These are phyloP conservation scores for Plenodomus tracheiphilus DNA, from an alignment of 2,329 filamentous ascomycete genomes.

Conservation along the genomic window DNA sequence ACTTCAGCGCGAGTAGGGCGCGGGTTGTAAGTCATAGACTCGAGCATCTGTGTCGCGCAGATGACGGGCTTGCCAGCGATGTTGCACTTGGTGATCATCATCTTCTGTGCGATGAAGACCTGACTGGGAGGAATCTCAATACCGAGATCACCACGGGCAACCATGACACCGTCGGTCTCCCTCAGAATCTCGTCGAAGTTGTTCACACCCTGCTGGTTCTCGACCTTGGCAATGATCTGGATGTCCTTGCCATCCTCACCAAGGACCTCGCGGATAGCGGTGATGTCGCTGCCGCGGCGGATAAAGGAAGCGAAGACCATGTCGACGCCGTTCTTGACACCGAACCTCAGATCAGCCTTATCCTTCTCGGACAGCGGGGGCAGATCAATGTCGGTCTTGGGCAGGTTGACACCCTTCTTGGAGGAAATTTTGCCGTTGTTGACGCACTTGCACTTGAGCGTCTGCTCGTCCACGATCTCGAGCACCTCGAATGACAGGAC, in stretches of 20 bases:
- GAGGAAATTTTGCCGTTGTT: slow-evolving; percentile 99
- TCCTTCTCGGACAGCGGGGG: slow-evolving; percentile 98
- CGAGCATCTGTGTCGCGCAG: slow-evolving; percentile 98
- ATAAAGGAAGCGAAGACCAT: slow-evolving; percentile 99
- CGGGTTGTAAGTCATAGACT: slow-evolving; percentile 99
- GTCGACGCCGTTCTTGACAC: slow-evolving; percentile 97
- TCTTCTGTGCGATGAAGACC: slow-evolving; percentile 99
- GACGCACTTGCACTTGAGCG: slow-evolving; percentile 79
- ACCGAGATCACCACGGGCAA: slow-evolving; percentile 95
- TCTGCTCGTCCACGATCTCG: slow-evolving; percentile 85
- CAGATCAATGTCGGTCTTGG: slow-evolving; percentile 97
- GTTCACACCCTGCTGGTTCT: slow-evolving; percentile 99
- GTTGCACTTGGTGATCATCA: slow-evolving; percentile 99
- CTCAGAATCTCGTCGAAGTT: slow-evolving; percentile 97
- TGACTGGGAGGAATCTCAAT: slow-evolving; percentile 98
- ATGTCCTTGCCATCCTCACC: slow-evolving; percentile 93
- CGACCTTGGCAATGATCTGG: slow-evolving; percentile 99
- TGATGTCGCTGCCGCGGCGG: slow-evolving; percentile 89
- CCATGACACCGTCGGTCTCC: slow-evolving; percentile 99
- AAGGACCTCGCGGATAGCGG: slow-evolving; percentile 86
- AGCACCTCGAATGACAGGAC: slow-evolving; percentile 96
- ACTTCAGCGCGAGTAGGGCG: slow-evolving; percentile 97
- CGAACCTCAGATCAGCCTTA: slow-evolving; percentile 88
- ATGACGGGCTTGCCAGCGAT: slow-evolving; percentile 98
- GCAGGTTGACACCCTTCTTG: slow-evolving; percentile 98